A percentile compares a stretch with the other conserved stretches of the same genome.
Conservation (phyloP, 2,329 filamentous ascomycete species). For the Dactylellina leptospora region DNA sequence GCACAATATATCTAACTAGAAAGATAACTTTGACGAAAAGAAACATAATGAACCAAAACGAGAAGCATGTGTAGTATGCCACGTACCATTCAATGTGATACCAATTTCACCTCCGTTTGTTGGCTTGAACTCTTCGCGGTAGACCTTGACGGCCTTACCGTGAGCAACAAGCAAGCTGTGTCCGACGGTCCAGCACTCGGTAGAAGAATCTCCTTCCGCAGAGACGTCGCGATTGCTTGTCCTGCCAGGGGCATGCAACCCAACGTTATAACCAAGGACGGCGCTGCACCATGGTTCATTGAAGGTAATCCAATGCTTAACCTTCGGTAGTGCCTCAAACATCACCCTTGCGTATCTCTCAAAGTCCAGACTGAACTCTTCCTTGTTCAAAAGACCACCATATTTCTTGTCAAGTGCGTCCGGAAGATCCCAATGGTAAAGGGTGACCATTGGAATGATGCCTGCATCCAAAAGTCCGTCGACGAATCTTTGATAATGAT, state of each 20-base stretch:
- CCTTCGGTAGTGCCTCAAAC: conserved; percentile 77
- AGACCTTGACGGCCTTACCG: conserved; percentile 80
- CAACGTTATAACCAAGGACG: conserved; percentile 80
- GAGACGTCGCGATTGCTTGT: conserved; percentile 78
- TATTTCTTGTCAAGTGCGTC: conserved; percentile 81
- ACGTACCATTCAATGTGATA: conserved; percentile 81
- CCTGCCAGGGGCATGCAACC: conserved; percentile 81
- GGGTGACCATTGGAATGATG: conserved; percentile 81
- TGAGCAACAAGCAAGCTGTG: conserved; percentile 84
- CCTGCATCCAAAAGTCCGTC: conserved; percentile 79
- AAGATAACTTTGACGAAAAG: no score
- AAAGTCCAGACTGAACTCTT: conserved; percentile 83
- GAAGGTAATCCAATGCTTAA: conserved; percentile 89
- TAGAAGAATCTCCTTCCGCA: conserved; percentile 74
- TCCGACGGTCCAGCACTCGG: conserved; percentile 82
- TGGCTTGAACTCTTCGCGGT: conserved; percentile 81
- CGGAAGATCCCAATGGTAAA: conserved; percentile 90
- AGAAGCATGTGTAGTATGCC: conserved; percentile 7
- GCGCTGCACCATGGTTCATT: conserved; percentile 89
- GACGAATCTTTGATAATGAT: conserved; percentile 80
- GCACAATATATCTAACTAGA: no score
- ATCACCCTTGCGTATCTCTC: conserved; percentile 79
- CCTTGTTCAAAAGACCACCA: conserved; percentile 79
- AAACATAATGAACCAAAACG: no score
- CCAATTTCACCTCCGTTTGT: conserved; percentile 79